These are phyloP conservation scores for Exophiala dermatitidis DNA, from an alignment of 2,329 filamentous ascomycete genomes.

Conservation along the genomic window DNA sequence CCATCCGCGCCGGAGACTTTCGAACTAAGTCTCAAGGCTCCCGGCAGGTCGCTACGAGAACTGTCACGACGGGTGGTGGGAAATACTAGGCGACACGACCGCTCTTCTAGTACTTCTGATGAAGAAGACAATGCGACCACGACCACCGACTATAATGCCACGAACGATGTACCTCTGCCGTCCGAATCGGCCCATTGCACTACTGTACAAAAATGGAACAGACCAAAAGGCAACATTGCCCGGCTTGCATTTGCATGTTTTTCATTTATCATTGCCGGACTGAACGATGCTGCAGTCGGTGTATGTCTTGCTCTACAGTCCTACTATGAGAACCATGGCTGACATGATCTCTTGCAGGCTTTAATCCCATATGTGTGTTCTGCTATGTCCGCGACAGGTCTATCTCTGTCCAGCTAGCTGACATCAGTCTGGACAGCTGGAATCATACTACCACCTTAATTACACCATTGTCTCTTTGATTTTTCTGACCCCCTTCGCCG, in stretches of 20 bases:
- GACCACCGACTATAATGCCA: not conserved
- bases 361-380: constrained; percentile 21
- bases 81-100: not conserved
- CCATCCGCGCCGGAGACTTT: constrained; percentile 5
- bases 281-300: constrained; percentile 51
- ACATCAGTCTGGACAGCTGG: constrained; percentile 31
- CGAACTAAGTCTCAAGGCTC: constrained; percentile 21
- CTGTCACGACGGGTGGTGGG: constrained; percentile 13
- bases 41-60: constrained; percentile 12
- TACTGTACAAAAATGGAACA: constrained; percentile 50
- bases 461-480: constrained; percentile 44
- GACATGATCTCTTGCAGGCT: constrained; percentile 4
- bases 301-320: constrained; percentile 20
- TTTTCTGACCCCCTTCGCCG: constrained; percentile 44
- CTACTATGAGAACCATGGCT: not conserved
- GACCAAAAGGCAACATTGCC: constrained; percentile 49
- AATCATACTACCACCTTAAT: constrained; percentile 38
- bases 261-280: constrained; percentile 50
- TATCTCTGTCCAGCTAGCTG: constrained; percentile 9
- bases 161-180: not conserved
- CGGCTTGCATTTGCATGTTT: constrained; percentile 44
- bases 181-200: constrained; percentile 2
- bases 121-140: not conserved
- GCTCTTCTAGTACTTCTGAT: not conserved
- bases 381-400: not conserved